Conservation (phyloP, 495 filamentous ascomycete species). For the Platismatia glauca region DNA sequence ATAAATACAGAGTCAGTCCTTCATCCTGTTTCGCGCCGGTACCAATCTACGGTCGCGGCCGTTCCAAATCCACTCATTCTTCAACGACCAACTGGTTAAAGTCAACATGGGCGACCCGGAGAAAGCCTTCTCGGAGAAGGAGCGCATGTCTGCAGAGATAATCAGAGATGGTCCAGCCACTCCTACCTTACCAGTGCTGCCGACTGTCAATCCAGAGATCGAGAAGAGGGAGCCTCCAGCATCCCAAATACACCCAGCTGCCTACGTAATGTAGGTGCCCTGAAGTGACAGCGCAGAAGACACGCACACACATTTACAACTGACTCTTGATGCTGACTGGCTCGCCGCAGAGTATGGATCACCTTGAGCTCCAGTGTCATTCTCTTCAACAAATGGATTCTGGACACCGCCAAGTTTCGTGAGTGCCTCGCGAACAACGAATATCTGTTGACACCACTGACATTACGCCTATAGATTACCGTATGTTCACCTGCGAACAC, state of each 20-base stretch:
- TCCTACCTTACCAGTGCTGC: conserved; percentile 56
- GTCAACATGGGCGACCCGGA: conserved; percentile 55
- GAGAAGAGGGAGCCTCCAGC: conserved; percentile 60
- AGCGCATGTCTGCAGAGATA: conserved; percentile 52
- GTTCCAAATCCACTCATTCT: conserved; percentile 44
- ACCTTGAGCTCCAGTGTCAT: conserved; percentile 85
- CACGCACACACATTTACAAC: neutral
- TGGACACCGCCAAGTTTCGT: conserved; percentile 77
- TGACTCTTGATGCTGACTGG: conserved; percentile 22
- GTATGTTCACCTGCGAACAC: conserved; percentile 14
- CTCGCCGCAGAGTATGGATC: conserved; percentile 69
- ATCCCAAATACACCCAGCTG: conserved; percentile 63
- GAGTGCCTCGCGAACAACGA: conserved; percentile 33
- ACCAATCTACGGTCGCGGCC: conserved; percentile 31
- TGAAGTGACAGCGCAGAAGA: neutral
- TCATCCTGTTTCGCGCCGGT: conserved; percentile 19
- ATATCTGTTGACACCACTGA: conserved; percentile 9
- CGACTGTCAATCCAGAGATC: conserved; percentile 63
- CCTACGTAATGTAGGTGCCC: conserved; percentile 74
- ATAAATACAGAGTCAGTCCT: neutral
- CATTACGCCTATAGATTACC: conserved; percentile 18
- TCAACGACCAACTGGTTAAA: conserved; percentile 38
- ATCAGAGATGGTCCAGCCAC: conserved; percentile 44
- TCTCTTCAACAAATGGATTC: conserved; percentile 98
- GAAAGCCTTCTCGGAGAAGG: conserved; percentile 49